phyloP scores from a whole-genome alignment of 2,329 filamentous ascomycete genomes.

The Thielaviopsis musarum region DNA sequence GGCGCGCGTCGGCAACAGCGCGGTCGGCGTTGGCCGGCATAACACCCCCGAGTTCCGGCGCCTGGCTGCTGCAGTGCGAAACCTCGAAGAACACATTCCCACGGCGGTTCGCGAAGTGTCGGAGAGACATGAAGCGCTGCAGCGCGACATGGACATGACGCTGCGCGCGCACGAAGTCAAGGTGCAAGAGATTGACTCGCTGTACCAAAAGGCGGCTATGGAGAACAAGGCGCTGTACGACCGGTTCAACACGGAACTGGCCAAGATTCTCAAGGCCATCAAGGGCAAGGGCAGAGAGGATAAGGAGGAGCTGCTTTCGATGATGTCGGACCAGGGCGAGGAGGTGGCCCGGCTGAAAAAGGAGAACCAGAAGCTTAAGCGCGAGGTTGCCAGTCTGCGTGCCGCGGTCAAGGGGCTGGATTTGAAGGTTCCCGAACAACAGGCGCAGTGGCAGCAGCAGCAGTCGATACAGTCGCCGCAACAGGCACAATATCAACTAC shows the following conservation, averaged over 20 bases:
- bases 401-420: constrained; percentile 24
- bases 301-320: constrained; percentile 57
- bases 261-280: constrained; percentile 62
- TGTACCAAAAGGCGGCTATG: constrained; percentile 72
- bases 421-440: constrained; percentile 4
- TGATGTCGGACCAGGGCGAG: constrained; percentile 57
- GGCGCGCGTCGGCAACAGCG: constrained; percentile 24
- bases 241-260: constrained; percentile 79
- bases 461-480: not conserved
- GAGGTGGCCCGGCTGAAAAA: constrained; percentile 64
- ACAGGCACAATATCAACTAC: not conserved
- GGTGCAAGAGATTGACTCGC: constrained; percentile 65
- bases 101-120: constrained; percentile 40
- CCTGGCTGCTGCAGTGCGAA: constrained; percentile 40
- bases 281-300: constrained; percentile 57
- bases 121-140: constrained; percentile 44
- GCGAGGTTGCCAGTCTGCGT: constrained; percentile 60
- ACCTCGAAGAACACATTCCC: constrained; percentile 52
- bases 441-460: not conserved
- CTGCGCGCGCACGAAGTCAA: constrained; percentile 62
- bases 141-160: constrained; percentile 53
- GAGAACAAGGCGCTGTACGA: constrained; percentile 91
- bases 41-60: constrained; percentile 28
- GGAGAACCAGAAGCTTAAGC: constrained; percentile 68
- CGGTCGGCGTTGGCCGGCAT: constrained; percentile 19